Evolutionary conservation across 495 filamentous ascomycete genomes (phyloP).

Genomic region (Xylaria palmicola): DNA sequence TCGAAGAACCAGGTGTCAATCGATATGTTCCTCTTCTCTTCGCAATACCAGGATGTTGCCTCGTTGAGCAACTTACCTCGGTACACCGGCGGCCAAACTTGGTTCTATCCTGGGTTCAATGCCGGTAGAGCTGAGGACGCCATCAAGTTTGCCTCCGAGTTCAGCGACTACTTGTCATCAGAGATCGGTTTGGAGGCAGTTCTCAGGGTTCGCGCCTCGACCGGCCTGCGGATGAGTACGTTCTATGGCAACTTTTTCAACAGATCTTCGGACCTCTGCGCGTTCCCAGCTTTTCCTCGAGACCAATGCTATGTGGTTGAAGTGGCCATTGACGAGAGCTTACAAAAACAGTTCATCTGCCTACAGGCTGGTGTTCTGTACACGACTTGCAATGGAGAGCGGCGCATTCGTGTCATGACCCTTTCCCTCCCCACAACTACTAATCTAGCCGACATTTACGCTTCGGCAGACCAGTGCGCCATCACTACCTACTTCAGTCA

Average conservation of each 20-base stretch:
- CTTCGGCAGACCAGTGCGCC: constrained; percentile 89
- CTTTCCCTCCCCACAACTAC: constrained; percentile 89
- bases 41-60: constrained; percentile 95
- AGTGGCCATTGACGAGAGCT: constrained; percentile 92
- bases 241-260: constrained; percentile 99
- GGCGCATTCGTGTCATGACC: constrained; percentile 91
- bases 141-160: constrained; percentile 95
- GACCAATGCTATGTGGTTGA: constrained; percentile 99
- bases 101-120: constrained; percentile 98
- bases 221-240: constrained; percentile 90
- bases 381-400: constrained; percentile 96
- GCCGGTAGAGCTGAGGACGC: constrained; percentile 90
- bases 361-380: constrained; percentile 96
- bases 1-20: constrained; percentile 98
- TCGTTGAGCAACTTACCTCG: constrained; percentile 90
- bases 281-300: constrained; percentile 95
- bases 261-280: constrained; percentile 91
- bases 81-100: constrained; percentile 97
- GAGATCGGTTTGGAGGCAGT: constrained; percentile 97
- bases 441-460: constrained; percentile 86
- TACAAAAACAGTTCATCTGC: constrained; percentile 91
- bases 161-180: constrained; percentile 90
- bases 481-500: constrained; percentile 94
- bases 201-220: constrained; percentile 90
- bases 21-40: constrained; percentile 99